These are phyloP conservation scores for Malania oleifera DNA, from an alignment of 164 flowering plant genomes.

Conservation along the genomic window DNA sequence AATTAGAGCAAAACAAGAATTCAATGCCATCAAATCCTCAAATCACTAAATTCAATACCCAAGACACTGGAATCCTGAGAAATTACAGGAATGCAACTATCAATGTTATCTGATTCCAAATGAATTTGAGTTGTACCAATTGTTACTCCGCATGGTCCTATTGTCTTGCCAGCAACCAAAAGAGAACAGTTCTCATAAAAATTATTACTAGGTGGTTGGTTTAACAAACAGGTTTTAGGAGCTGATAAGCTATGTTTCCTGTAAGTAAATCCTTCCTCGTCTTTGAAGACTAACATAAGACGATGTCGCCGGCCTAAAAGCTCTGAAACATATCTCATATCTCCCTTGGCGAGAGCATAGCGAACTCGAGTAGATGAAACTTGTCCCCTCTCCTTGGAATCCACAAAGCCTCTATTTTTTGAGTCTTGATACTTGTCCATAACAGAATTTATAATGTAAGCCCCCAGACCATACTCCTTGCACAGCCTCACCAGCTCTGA, in stretches of 20 bases:
- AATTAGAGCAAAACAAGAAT: too few relatives aligned
- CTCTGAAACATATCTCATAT: slow-evolving; percentile 1
- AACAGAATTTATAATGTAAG: slow-evolving; percentile 1
- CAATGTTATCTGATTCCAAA: background rate
- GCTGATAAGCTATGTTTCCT: background rate
- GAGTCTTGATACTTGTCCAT: background rate
- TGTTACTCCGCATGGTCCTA: background rate
- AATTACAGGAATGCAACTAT: background rate
- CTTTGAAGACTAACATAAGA: background rate
- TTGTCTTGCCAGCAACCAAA: background rate
- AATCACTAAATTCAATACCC: slow-evolving; percentile 3
- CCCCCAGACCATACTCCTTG: background rate
- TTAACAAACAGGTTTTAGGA: slow-evolving; percentile 2
- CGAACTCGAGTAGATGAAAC: slow-evolving; percentile 7
- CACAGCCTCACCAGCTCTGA: background rate
- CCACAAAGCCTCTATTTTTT: background rate
- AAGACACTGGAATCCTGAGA: background rate
- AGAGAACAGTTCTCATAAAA: background rate
- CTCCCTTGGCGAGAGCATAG: background rate
- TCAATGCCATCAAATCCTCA: background rate
- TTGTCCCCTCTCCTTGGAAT: background rate
- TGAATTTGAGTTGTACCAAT: background rate
- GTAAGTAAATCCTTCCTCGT: background rate
- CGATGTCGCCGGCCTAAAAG: slow-evolving; percentile 8
- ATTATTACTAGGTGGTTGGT: background rate